phyloP scores from a whole-genome alignment of 805 yeast species.

The Saturnispora serradocipensis region DNA sequence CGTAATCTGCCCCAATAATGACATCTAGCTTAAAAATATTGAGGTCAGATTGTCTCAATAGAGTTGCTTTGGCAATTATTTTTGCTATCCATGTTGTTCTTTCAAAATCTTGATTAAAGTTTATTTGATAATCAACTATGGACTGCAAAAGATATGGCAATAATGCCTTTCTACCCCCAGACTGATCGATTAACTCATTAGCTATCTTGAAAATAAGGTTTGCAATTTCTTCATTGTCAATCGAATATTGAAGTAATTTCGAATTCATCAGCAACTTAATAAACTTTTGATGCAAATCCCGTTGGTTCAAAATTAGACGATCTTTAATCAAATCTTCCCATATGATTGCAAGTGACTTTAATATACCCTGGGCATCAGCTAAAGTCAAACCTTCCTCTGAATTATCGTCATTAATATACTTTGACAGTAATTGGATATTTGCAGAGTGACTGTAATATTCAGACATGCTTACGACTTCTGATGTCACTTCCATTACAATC shows the following conservation, averaged over 20 bases:
- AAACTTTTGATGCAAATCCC: constrained; percentile 48
- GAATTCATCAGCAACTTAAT: constrained; percentile 43
- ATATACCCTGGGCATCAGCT: constrained; percentile 16
- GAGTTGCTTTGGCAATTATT: constrained; percentile 37
- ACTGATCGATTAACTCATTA: constrained; percentile 35
- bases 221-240: constrained; percentile 22
- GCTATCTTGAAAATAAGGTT: constrained; percentile 30
- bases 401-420: constrained; percentile 10
- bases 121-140: constrained; percentile 37
- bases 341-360: constrained; percentile 31
- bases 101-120: constrained; percentile 29
- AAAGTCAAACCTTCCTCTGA: constrained; percentile 8
- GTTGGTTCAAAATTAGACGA: constrained; percentile 57
- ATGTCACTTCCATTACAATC: constrained; percentile 9
- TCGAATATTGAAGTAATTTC: constrained; percentile 31
- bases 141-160: constrained; percentile 48
- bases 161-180: constrained; percentile 58
- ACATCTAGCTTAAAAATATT: constrained; percentile 53
- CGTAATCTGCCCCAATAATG: constrained; percentile 45
- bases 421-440: constrained; percentile 11
- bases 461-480: constrained; percentile 12
- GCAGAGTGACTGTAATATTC: constrained; percentile 16
- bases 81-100: constrained; percentile 41
- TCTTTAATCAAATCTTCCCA: constrained; percentile 55
- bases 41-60: constrained; percentile 43